Base-by-base conservation (phyloP, 768 basidiomycete genomes). In the Tricholoma flavovirens region DNA sequence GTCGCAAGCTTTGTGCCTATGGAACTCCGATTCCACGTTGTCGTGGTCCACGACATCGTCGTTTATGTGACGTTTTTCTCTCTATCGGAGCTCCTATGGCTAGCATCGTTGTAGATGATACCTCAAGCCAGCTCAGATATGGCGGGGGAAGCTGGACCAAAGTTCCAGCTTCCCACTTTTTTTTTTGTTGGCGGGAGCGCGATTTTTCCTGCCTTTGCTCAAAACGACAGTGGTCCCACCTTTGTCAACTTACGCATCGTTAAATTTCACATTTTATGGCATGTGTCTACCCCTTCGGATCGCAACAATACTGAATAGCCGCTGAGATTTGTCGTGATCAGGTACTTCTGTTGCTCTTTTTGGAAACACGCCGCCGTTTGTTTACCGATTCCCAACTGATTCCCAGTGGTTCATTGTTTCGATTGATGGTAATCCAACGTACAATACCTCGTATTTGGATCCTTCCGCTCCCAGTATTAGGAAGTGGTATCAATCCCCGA, bases 401-500 rank as follows among this genome's bases (percentile, higher is more conserved):
- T 56, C 59, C 3, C 61, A 65, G 45, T 53, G 43, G 19, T 14
- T 60, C 29, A 38, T 52, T 9, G 60, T 68, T 42, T 62, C 59
- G 6, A 64, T 68, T 17, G 67, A 68, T 36, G 61, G 61, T 2
- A 45, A 55, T 19, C 24, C 40, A 17, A 32, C 59, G 2, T 58
- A 50, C 38, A 53, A 49, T 11, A 38, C 54, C 1, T 50, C 56
- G 4, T 67, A 63, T 26, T 3, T 22, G 14, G 61, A 60, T 22
- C 22, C 51, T 7, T 29, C 50, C 11, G 63, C 63, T 9, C 63
- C 54, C 10, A 53, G 59, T 0, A 59, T 60, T 17, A 17, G 58
- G 64, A 54, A 69, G 29, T 69, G 64, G 66, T 69, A 65, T 43
- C 59, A 63, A 29, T 65, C 68, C 2, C 64, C 66, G n/a, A 0